A percentile compares a stretch with the other conserved stretches of the same genome.
These are phyloP conservation scores for Amoebophrya sp. DNA, from an alignment of 169 alveolate genomes.

Conservation along the genomic window DNA sequence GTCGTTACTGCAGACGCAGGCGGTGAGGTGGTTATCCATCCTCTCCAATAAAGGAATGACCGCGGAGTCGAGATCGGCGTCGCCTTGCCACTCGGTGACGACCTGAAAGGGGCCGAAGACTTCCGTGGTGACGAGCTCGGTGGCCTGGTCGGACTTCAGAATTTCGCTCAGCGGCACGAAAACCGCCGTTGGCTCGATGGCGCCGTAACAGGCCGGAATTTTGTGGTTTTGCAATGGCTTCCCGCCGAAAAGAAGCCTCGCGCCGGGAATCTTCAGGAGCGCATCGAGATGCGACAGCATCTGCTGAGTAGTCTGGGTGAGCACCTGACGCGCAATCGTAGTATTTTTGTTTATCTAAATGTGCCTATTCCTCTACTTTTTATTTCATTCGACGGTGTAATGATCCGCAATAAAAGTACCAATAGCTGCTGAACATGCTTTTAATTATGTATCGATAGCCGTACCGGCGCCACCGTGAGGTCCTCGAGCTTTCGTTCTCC, in stretches of 20 bases:
- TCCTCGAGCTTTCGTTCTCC: slow-evolving; percentile 42
- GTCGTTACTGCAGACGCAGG: slow-evolving; percentile 66
- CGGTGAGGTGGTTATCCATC: slow-evolving; percentile 57
- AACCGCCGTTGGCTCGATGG: slow-evolving; percentile 65
- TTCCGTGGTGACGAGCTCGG: slow-evolving; percentile 40
- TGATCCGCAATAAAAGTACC: too few species aligned
- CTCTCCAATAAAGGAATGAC: slow-evolving; percentile 43
- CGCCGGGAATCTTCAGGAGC: slow-evolving; percentile 47
- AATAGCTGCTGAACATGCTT: too few species aligned
- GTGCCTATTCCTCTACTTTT: too few species aligned
- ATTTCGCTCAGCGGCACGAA: slow-evolving; percentile 48
- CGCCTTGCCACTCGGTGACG: slow-evolving; percentile 44
- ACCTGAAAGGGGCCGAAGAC: slow-evolving; percentile 70
- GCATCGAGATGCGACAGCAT: slow-evolving; percentile 49
- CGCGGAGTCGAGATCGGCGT: slow-evolving; percentile 12
- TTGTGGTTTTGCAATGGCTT: slow-evolving; percentile 37
- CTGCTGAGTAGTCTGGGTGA: slow-evolving; percentile 52
- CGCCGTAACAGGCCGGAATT: slow-evolving; percentile 57
- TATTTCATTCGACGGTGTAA: too few species aligned
- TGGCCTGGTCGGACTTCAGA: slow-evolving; percentile 17
- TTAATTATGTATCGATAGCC: too few species aligned
- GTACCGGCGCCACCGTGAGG: slow-evolving; percentile 51
- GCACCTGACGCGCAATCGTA: too few species aligned
- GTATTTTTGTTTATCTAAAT: too few species aligned
- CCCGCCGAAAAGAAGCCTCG: slow-evolving; percentile 66